Percentiles rank a stretch among this genome's conserved stretches.
Evolutionary conservation across 2,329 filamentous ascomycete species (phyloP).

Genomic region (Aplosporella prunicola): DNA sequence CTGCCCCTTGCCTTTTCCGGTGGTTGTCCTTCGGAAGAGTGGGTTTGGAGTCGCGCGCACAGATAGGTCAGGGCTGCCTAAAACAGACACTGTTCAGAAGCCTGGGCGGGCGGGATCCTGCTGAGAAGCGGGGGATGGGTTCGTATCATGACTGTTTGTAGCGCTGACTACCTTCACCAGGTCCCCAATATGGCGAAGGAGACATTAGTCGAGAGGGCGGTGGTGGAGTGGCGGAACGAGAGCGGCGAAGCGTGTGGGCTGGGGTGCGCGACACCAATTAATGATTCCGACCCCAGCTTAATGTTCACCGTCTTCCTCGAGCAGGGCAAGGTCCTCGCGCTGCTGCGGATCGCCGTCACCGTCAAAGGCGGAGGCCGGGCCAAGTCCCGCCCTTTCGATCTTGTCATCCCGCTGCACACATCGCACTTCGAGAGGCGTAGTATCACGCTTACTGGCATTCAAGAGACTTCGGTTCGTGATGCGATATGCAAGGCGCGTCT

Average conservation of each 20-base stretch:
- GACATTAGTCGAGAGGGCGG: not conserved
- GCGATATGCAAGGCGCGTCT: constrained; percentile 1
- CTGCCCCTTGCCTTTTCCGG: not conserved
- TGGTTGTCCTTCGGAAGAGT: constrained; percentile 1
- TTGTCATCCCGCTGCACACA: not conserved
- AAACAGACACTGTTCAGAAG: constrained; percentile 2
- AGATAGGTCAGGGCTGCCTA: constrained; percentile 5
- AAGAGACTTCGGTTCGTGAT: not conserved
- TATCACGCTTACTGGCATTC: not conserved
- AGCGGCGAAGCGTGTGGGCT: not conserved
- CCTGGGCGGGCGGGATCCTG: constrained; percentile 8
- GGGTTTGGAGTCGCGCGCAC: not conserved
- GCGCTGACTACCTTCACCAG: not conserved
- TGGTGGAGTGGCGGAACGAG: not conserved
- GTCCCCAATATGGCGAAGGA: not conserved
- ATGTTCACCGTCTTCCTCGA: constrained; percentile 4
- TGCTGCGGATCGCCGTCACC: not conserved
- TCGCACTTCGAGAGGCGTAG: not conserved
- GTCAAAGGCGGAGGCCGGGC: constrained; percentile 4
- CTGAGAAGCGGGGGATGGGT: constrained; percentile 1
- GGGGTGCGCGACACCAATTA: constrained; percentile 1
- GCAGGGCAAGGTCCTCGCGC: not conserved
- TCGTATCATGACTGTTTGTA: not conserved
- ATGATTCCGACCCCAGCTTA: constrained; percentile 2
- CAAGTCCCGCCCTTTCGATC: constrained; percentile 3